A percentile compares a stretch with the other conserved stretches of the same genome.
Evolutionary conservation across 106 monocot genomes (phyloP).

Genomic region (Dendrobium nobile): DNA sequence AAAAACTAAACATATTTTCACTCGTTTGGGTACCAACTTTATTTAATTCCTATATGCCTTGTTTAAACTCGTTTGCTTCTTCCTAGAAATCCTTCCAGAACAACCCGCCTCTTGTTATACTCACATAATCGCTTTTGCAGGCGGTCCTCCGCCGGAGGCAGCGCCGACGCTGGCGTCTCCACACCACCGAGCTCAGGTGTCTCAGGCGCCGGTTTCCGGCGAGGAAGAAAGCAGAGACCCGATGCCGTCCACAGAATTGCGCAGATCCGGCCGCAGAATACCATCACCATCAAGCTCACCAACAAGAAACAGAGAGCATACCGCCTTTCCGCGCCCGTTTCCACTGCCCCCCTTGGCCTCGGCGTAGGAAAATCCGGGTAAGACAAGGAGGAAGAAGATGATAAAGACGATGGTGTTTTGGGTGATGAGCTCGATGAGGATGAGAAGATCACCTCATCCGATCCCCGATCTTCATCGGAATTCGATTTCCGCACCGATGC

Average conservation of each 20-base stretch:
- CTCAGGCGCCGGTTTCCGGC: neutral
- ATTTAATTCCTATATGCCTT: neutral
- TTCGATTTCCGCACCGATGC: neutral
- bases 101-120: constrained; percentile 21
- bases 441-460: neutral
- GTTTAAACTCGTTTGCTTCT: constrained; percentile 5
- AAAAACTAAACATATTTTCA: too few species aligned
- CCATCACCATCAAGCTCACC: constrained; percentile 13
- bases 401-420: neutral
- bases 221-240: constrained; percentile 15
- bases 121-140: neutral
- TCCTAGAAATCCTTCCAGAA: constrained; percentile 21
- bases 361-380: neutral
- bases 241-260: constrained; percentile 29
- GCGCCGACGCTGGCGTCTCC: neutral
- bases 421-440: constrained; percentile 9
- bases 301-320: constrained; percentile 9
- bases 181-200: neutral
- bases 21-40: too few species aligned
- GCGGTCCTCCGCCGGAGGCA: neutral
- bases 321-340: neutral
- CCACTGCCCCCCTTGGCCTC: neutral
- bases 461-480: neutral
- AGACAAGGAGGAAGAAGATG: neutral
- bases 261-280: constrained; percentile 26